Base-by-base conservation (phyloP, 352 stramenopile genomes). In the Phytophthora citrophthora region DNA sequence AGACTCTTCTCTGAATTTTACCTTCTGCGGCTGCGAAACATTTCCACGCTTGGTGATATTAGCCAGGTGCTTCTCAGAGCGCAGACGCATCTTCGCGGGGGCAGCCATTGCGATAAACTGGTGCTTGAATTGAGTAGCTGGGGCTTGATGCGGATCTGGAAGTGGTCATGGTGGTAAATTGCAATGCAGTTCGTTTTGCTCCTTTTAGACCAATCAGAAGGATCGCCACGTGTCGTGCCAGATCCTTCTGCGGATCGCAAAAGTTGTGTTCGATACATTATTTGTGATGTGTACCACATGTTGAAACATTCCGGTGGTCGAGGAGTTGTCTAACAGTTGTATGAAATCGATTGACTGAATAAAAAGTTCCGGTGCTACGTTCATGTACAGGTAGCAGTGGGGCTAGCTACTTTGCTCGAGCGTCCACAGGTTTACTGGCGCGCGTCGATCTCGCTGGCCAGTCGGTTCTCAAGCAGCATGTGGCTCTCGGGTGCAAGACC, bases 391-490 rank as follows among this genome's bases (percentile, higher is more conserved):
- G 49, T 54, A 50, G 56, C 43, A 26, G 24, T 32, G 18, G 27
- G n/a, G 16, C 18, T 40, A 34, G 52, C 31, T 51, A 52, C 52
- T 18, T 59, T 61, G 29, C 11, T 48, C 12, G 36, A 38, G 41
- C 18, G 31, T 20, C 52, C 2, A 12, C 24, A 20, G 29, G 15
- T 46, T 55, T 90, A 91, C 55, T 88, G 76, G 57, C 76, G 78
- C 51, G 75, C 74, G 45, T 74, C 61, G 63, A 97, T 97, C 60
- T 91, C 72, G 66, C 84, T 95, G 27, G 77, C 76, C 38, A 98
- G 60, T 67, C 94, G 96, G 88, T 99, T 98, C 76, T 99, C 97
- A 24, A 99, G 83, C 46, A 96, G 87, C 96, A 99, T 99, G 83
- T 99, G 91, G 76, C 97, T 99, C 66, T 99, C 97, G 5, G 96